phyloP scores from a whole-genome alignment of 352 stramenopile species.

The Phytopythium delawarense region DNA sequence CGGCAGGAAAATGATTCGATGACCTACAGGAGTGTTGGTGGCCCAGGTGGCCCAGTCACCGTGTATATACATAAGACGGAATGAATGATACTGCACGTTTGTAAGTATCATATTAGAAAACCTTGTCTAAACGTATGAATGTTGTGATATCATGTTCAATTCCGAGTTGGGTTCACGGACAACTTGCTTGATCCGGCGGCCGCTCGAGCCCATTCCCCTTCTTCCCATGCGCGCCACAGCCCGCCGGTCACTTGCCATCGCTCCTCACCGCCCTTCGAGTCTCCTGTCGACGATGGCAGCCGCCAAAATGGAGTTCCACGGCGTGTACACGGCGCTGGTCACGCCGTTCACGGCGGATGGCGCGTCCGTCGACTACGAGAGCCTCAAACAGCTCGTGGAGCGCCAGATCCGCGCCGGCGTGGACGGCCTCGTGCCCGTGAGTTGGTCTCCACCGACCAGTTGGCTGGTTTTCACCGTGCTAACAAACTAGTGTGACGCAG shows the following conservation, averaged over 20 bases:
- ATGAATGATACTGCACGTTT: background rate
- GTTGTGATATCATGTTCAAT: too few relatives aligned
- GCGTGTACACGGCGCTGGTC: slow-evolving; percentile 89
- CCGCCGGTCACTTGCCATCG: background rate
- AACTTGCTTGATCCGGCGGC: too few relatives aligned
- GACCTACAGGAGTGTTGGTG: background rate
- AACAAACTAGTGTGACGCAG: slow-evolving; percentile 9
- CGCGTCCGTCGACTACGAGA: slow-evolving; percentile 87
- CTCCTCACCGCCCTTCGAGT: background rate
- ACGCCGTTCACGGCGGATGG: slow-evolving; percentile 92
- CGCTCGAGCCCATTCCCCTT: background rate
- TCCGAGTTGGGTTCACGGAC: too few relatives aligned
- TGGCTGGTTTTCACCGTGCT: background rate
- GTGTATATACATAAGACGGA: background rate
- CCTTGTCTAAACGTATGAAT: too few relatives aligned
- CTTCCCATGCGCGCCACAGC: background rate
- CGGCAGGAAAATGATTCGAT: background rate
- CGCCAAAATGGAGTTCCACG: slow-evolving; percentile 54
- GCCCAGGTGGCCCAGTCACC: background rate
- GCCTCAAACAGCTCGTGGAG: slow-evolving; percentile 85
- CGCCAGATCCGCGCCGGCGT: slow-evolving; percentile 90
- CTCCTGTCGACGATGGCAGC: background rate
- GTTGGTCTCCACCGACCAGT: background rate
- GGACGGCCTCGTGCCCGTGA: slow-evolving; percentile 92
- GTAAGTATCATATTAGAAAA: too few relatives aligned